phyloP scores from a whole-genome alignment of 2,329 filamentous ascomycete genomes.

The Fusarium sp. region DNA sequence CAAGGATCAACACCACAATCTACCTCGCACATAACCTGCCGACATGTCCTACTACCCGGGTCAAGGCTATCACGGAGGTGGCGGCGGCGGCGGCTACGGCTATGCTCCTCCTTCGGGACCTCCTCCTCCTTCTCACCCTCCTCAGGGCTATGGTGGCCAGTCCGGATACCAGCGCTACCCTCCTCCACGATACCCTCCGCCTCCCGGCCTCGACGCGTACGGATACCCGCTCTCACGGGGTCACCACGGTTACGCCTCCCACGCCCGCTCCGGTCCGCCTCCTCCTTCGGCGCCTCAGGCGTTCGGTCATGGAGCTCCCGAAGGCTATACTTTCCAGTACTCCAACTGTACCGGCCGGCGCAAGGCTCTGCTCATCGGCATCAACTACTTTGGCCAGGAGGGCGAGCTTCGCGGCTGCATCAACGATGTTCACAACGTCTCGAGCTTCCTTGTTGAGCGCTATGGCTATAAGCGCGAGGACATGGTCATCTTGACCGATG shows the following conservation, averaged over 20 bases:
- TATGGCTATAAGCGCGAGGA: conserved; percentile 82
- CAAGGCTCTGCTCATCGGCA: conserved; percentile 81
- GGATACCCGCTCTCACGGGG: conserved; percentile 57
- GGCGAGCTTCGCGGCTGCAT: conserved; percentile 82
- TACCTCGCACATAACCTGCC: conserved; percentile 12
- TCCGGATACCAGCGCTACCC: conserved; percentile 44
- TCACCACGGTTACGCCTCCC: conserved; percentile 42
- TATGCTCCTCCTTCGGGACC: conserved; percentile 41
- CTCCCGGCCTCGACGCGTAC: conserved; percentile 58
- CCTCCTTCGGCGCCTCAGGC: conserved; percentile 65
- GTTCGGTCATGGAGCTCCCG: conserved; percentile 76
- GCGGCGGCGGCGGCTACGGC: conserved; percentile 44
- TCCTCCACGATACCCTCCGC: conserved; percentile 55
- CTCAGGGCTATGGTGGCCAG: conserved; percentile 34
- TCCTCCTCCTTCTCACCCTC: conserved; percentile 30
- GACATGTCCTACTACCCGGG: conserved; percentile 57
- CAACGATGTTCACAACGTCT: conserved; percentile 85
- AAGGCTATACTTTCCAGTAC: conserved; percentile 80
- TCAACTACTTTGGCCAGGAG: conserved; percentile 82
- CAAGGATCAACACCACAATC: conserved; percentile 9
- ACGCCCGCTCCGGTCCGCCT: conserved; percentile 52
- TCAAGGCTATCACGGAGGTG: conserved; percentile 55
- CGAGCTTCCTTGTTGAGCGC: conserved; percentile 74
- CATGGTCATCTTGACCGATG: conserved; percentile 83
- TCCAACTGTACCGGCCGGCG: conserved; percentile 79